These are phyloP conservation scores for Russula virescens DNA, from an alignment of 768 basidiomycete species.

Conservation along the genomic window DNA sequence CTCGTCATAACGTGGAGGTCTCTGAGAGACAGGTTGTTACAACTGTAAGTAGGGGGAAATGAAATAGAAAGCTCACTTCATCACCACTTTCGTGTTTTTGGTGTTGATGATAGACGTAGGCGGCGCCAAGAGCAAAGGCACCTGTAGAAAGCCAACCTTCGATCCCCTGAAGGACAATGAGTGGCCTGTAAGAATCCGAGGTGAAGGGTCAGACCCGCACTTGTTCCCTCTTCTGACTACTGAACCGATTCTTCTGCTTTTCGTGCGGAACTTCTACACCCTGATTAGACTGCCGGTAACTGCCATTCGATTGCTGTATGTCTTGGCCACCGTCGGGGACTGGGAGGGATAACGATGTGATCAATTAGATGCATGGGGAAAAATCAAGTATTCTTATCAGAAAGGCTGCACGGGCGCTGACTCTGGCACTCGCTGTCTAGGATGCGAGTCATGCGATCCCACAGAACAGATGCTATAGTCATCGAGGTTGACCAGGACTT, in stretches of 20 bases:
- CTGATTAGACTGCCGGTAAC: conserved; percentile 27
- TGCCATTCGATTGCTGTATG: conserved; percentile 23
- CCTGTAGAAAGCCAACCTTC: too few species aligned
- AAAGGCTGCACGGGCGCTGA: conserved; percentile 13
- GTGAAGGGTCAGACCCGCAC: conserved; percentile 30
- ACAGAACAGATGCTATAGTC: conserved; percentile 53
- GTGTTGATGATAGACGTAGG: too few species aligned
- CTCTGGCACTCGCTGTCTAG: conserved; percentile 29
- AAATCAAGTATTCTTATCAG: conserved; percentile 20
- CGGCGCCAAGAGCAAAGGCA: too few species aligned
- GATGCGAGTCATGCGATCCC: conserved; percentile 58
- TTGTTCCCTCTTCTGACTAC: conserved; percentile 52
- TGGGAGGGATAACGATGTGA: neutral
- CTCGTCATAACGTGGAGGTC: too few species aligned
- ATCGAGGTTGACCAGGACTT: conserved; percentile 12
- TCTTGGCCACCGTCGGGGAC: conserved; percentile 9
- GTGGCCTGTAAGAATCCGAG: neutral
- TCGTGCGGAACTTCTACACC: conserved; percentile 36
- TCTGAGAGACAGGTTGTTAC: too few species aligned
- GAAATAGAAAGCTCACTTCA: too few species aligned
- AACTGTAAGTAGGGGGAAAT: too few species aligned
- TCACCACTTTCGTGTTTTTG: too few species aligned
- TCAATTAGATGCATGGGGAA: neutral
- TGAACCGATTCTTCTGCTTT: conserved; percentile 51
- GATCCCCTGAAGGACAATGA: too few species aligned